Percentiles rank a stretch among this genome's conserved stretches.
phyloP scores from a whole-genome alignment of 2,329 filamentous ascomycete genomes.

The Diplodia intermedia region DNA sequence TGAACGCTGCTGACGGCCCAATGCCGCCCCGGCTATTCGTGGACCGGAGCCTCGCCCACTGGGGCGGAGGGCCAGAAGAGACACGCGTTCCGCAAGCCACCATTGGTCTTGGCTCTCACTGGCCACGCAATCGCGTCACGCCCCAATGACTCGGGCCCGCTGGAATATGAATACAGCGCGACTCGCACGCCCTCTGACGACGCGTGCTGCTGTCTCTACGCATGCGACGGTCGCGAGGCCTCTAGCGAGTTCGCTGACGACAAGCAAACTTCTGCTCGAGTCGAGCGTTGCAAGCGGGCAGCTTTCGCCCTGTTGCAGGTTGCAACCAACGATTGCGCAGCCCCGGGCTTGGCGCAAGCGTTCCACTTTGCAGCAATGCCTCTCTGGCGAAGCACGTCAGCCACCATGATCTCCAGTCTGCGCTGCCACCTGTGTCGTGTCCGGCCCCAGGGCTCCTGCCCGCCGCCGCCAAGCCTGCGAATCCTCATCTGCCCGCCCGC shows the following conservation, averaged over 20 bases:
- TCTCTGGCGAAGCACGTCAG: conserved; percentile 11
- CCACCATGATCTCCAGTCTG: conserved; percentile 5
- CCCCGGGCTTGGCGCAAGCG: conserved; percentile 18
- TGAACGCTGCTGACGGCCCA: conserved; percentile 13
- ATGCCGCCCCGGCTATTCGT: conserved; percentile 25
- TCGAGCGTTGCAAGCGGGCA: background rate
- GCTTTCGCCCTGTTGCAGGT: background rate
- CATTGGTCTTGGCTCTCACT: too few species aligned
- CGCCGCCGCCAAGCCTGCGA: conserved; percentile 13
- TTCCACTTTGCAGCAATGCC: conserved; percentile 24
- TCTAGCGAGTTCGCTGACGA: background rate
- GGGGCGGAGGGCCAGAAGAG: too few species aligned
- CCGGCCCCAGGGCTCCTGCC: background rate
- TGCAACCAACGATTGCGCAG: conserved; percentile 4
- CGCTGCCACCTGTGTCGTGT: background rate
- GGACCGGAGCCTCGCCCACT: conserved; percentile 5
- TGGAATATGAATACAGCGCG: conserved; percentile 22
- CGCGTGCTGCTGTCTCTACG: conserved; percentile 2
- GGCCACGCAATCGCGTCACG: too few species aligned
- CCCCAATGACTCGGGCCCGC: conserved; percentile 18
- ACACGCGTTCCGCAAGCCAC: too few species aligned
- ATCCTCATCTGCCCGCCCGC: conserved; percentile 19
- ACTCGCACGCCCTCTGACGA: conserved; percentile 22
- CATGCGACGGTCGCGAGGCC: background rate
- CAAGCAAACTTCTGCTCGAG: background rate